phyloP scores from a whole-genome alignment of 2,329 filamentous ascomycete species.

The Rutstroemia sp. region DNA sequence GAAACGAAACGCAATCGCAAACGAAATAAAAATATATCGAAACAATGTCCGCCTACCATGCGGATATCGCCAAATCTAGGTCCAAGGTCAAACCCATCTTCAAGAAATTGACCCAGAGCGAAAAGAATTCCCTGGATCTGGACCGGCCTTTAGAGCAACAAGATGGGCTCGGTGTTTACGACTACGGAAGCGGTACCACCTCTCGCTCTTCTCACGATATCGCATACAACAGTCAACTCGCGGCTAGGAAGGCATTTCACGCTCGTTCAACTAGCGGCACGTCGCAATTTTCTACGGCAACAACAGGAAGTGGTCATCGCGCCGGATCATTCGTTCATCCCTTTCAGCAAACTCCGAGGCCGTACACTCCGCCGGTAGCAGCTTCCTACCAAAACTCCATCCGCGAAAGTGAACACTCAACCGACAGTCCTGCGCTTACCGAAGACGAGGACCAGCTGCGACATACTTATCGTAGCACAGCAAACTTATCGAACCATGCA shows the following conservation, averaged over 20 bases:
- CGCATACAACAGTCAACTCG: slow-evolving; percentile 13
- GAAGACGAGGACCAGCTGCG: slow-evolving; percentile 27
- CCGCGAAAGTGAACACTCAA: slow-evolving; percentile 44
- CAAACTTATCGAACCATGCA: slow-evolving; percentile 22
- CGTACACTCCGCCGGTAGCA: slow-evolving; percentile 48
- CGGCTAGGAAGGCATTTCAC: slow-evolving; percentile 33
- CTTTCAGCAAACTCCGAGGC: slow-evolving; percentile 56
- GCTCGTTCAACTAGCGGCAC: slow-evolving; percentile 50
- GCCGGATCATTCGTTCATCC: slow-evolving; percentile 49
- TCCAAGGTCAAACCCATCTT: slow-evolving; percentile 48
- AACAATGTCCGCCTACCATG: slow-evolving; percentile 23
- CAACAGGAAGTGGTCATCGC: slow-evolving; percentile 41
- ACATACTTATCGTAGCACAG: slow-evolving; percentile 20
- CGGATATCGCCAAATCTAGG: slow-evolving; percentile 20
- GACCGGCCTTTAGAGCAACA: slow-evolving; percentile 54
- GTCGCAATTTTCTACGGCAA: slow-evolving; percentile 46
- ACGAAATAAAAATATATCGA: neutral
- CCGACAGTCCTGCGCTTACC: slow-evolving; percentile 26
- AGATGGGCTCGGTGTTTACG: slow-evolving; percentile 32
- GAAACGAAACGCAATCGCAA: neutral
- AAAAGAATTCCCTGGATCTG: slow-evolving; percentile 56
- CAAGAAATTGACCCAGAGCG: slow-evolving; percentile 45
- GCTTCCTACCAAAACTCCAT: slow-evolving; percentile 48
- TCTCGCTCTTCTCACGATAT: slow-evolving; percentile 26
- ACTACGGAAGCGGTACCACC: slow-evolving; percentile 20